Percentiles rank a stretch among this genome's conserved stretches.
Evolutionary conservation across 1,139 yeast genomes (phyloP).

Genomic region (Zygoascus meyerae): DNA sequence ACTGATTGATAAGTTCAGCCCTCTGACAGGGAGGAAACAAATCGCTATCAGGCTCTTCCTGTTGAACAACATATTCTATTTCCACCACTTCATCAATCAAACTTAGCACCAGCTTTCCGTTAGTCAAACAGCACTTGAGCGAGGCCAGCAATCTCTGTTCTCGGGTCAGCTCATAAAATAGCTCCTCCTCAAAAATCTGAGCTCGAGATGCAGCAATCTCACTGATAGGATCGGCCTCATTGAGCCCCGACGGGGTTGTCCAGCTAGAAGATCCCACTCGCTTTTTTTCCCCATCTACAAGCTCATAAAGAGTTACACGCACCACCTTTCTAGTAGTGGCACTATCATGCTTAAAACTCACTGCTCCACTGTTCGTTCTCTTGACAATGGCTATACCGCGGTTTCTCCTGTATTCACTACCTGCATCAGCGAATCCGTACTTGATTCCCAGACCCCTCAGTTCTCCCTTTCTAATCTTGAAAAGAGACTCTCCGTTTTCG

Average conservation of each 20-base stretch:
- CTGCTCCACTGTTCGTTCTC: slow-evolving; percentile 32
- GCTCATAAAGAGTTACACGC: slow-evolving; percentile 34
- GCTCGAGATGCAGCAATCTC: slow-evolving; percentile 44
- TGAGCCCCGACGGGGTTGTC: slow-evolving; percentile 12
- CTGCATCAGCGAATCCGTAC: slow-evolving; percentile 89
- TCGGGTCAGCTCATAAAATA: slow-evolving; percentile 46
- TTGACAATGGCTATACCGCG: slow-evolving; percentile 68
- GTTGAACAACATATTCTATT: slow-evolving; percentile 50
- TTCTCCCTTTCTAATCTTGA: slow-evolving; percentile 54
- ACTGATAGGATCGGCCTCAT: slow-evolving; percentile 21
- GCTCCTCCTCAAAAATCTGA: slow-evolving; percentile 80
- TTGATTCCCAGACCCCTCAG: slow-evolving; percentile 65
- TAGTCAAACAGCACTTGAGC: slow-evolving; percentile 62
- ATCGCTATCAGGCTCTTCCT: slow-evolving; percentile 16
- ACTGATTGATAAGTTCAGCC: slow-evolving; percentile 50
- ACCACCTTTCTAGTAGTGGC: slow-evolving; percentile 33
- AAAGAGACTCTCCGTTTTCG: slow-evolving; percentile 62
- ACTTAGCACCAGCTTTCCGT: slow-evolving; percentile 59
- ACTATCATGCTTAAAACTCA: slow-evolving; percentile 31
- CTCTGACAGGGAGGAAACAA: slow-evolving; percentile 9
- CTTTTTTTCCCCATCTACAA: slow-evolving; percentile 24
- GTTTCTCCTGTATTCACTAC: slow-evolving; percentile 60
- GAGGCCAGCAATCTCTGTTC: slow-evolving; percentile 73
- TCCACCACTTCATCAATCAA: slow-evolving; percentile 63
- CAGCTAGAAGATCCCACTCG: slow-evolving; percentile 23